Conservation (phyloP, 306 rosid species). For the Begonia fuchsioides region DNA sequence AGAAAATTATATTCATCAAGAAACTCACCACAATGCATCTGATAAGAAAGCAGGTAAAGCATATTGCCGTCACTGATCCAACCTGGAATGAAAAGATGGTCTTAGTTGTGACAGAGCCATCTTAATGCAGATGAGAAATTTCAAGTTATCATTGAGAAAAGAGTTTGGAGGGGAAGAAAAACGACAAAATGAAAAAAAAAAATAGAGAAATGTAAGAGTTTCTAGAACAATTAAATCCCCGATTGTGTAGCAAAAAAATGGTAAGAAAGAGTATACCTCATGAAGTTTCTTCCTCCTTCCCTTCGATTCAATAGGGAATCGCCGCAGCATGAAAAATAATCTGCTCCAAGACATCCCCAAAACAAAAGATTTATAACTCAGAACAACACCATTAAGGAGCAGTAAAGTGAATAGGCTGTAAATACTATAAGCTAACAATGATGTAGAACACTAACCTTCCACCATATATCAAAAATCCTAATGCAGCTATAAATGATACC, state of each 20-base stretch:
- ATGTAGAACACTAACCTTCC: slow-evolving; percentile 66
- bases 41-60: slow-evolving; percentile 86
- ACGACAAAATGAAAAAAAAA: too few relatives aligned
- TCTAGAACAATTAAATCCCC: too few relatives aligned
- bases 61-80: slow-evolving; percentile 89
- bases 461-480: slow-evolving; percentile 86
- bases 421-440: slow-evolving; percentile 9
- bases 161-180: too few relatives aligned
- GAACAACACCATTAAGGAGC: slow-evolving; percentile 3
- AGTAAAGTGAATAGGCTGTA: slow-evolving; percentile 9
- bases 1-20: too few relatives aligned
- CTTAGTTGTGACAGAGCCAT: too few relatives aligned
- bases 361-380: slow-evolving; percentile 3
- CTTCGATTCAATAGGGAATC: slow-evolving; percentile 92
- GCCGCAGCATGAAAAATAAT: slow-evolving; percentile 92
- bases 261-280: slow-evolving; percentile 34
- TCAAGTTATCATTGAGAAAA: too few relatives aligned
- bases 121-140: too few relatives aligned
- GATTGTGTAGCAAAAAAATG: too few relatives aligned
- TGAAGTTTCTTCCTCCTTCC: slow-evolving; percentile 97
- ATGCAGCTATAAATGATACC: slow-evolving; percentile 75
- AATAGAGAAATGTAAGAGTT: too few relatives aligned
- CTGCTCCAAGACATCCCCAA: slow-evolving; percentile 14
- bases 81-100: slow-evolving; percentile 51
- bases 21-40: slow-evolving; percentile 78